Evolutionary conservation across 2,329 filamentous ascomycete genomes (phyloP).

Genomic region (Ascochyta viciae-villosae): DNA sequence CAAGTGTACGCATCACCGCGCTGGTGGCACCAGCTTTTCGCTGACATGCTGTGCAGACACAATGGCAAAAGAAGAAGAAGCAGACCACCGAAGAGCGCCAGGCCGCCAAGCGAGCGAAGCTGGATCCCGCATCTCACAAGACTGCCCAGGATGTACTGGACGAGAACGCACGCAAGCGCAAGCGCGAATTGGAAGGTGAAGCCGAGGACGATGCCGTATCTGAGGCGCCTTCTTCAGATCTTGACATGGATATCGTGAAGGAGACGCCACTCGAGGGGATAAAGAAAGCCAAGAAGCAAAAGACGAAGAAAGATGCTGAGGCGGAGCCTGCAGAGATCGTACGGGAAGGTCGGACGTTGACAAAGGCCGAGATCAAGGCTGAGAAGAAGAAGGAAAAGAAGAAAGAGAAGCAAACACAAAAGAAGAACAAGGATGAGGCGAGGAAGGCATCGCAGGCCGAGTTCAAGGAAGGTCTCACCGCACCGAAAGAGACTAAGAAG

Average conservation of each 20-base stretch:
- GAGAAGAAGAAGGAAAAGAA: slow-evolving; percentile 56
- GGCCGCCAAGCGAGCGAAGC: slow-evolving; percentile 76
- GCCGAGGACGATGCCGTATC: slow-evolving; percentile 25
- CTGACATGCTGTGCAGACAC: slow-evolving; percentile 65
- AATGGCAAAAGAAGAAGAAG: slow-evolving; percentile 97
- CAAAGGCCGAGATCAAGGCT: slow-evolving; percentile 51
- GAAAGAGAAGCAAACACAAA: slow-evolving; percentile 54
- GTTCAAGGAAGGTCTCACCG: slow-evolving; percentile 35
- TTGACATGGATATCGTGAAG: slow-evolving; percentile 45
- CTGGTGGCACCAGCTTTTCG: slow-evolving; percentile 11
- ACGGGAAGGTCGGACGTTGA: slow-evolving; percentile 49
- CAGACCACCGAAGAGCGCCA: slow-evolving; percentile 82
- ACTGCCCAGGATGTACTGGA: slow-evolving; percentile 94
- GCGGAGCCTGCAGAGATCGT: slow-evolving; percentile 24
- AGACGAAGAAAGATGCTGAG: slow-evolving; percentile 48
- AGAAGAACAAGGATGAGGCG: slow-evolving; percentile 46
- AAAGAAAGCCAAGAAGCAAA: slow-evolving; percentile 54
- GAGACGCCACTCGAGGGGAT: slow-evolving; percentile 50
- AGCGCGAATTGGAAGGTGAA: slow-evolving; percentile 69
- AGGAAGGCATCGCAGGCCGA: slow-evolving; percentile 42
- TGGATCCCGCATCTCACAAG: slow-evolving; percentile 89
- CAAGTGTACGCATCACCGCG: slow-evolving; percentile 67
- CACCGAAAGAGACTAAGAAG: slow-evolving; percentile 33
- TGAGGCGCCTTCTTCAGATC: slow-evolving; percentile 39
- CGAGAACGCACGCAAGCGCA: slow-evolving; percentile 80